These are phyloP conservation scores for Balakata baccata DNA, from an alignment of 345 rosid species.

Conservation along the genomic window DNA sequence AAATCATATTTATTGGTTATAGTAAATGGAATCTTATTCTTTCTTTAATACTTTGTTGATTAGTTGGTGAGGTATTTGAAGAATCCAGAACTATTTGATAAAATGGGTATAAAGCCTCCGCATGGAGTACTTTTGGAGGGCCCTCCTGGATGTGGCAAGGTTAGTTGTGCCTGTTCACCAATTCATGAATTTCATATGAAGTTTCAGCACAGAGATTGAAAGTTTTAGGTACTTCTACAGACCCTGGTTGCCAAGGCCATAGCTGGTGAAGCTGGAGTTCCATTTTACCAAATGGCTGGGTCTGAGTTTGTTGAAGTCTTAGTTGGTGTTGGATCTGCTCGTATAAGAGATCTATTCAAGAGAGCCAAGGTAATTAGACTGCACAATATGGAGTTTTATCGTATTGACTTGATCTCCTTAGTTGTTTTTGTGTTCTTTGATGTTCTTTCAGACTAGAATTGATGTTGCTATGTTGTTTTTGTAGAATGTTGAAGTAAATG, in stretches of 20 bases:
- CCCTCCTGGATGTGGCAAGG: slow-evolving; percentile 98
- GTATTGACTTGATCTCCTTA: slow-evolving; percentile 5
- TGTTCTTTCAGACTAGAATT: not conserved
- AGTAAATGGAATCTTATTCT: slow-evolving; percentile 5
- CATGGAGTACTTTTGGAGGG: slow-evolving; percentile 97
- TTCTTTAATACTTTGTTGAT: slow-evolving; percentile 18
- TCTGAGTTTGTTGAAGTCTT: slow-evolving; percentile 94
- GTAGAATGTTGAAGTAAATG: not conserved
- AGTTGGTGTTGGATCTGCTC: slow-evolving; percentile 97
- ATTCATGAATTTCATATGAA: slow-evolving; percentile 13
- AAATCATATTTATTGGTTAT: not conserved
- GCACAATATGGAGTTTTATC: not conserved
- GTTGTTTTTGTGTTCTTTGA: not conserved
- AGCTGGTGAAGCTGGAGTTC: slow-evolving; percentile 98
- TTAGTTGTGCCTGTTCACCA: slow-evolving; percentile 24
- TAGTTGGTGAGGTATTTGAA: slow-evolving; percentile 91
- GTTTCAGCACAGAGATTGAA: slow-evolving; percentile 18
- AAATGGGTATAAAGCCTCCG: slow-evolving; percentile 94
- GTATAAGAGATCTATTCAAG: slow-evolving; percentile 92
- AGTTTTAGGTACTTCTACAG: slow-evolving; percentile 36
- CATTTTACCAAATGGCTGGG: slow-evolving; percentile 97
- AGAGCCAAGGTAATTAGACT: slow-evolving; percentile 75
- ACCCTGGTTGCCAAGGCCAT: slow-evolving; percentile 94
- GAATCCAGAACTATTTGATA: slow-evolving; percentile 91
- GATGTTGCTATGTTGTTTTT: not conserved